phyloP scores from a whole-genome alignment of 257 asterid species.

The Ocimum tenuiflorum region DNA sequence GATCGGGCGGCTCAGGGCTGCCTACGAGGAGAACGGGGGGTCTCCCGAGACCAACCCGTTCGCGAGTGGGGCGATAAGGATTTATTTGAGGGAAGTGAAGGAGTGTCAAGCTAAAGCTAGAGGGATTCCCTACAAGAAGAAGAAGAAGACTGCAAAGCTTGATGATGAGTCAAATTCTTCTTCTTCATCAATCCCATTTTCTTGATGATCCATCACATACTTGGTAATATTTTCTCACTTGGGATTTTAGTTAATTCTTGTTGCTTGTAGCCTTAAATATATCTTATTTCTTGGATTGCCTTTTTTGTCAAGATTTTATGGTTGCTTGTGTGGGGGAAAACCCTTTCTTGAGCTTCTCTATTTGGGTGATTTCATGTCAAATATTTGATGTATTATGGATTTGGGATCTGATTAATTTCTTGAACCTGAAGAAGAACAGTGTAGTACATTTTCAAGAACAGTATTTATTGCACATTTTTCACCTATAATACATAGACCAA shows the following conservation, averaged over 20 bases:
- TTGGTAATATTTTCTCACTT: slow-evolving; percentile 10
- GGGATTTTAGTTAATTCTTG: neutral
- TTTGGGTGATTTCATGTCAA: slow-evolving; percentile 19
- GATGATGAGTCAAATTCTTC: slow-evolving; percentile 36
- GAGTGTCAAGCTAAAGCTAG: slow-evolving; percentile 67
- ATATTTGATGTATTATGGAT: neutral
- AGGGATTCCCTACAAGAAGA: slow-evolving; percentile 66
- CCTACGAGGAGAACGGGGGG: slow-evolving; percentile 80
- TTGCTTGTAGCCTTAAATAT: neutral
- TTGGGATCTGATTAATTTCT: neutral
- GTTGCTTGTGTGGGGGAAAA: neutral
- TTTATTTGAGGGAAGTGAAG: slow-evolving; percentile 63
- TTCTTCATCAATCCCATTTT: slow-evolving; percentile 34
- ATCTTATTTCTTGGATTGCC: neutral
- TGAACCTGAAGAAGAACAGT: neutral
- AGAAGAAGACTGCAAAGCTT: slow-evolving; percentile 36
- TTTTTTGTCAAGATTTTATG: neutral
- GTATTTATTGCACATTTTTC: too few relatives aligned
- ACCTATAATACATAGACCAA: neutral
- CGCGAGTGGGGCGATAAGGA: slow-evolving; percentile 59
- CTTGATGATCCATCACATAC: slow-evolving; percentile 26
- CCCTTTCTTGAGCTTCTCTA: neutral
- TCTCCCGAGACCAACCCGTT: slow-evolving; percentile 65
- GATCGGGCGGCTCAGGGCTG: slow-evolving; percentile 69
- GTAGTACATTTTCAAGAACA: neutral